phyloP scores from a whole-genome alignment of 2,329 filamentous ascomycete genomes.

The Aspergillus floridensis region DNA sequence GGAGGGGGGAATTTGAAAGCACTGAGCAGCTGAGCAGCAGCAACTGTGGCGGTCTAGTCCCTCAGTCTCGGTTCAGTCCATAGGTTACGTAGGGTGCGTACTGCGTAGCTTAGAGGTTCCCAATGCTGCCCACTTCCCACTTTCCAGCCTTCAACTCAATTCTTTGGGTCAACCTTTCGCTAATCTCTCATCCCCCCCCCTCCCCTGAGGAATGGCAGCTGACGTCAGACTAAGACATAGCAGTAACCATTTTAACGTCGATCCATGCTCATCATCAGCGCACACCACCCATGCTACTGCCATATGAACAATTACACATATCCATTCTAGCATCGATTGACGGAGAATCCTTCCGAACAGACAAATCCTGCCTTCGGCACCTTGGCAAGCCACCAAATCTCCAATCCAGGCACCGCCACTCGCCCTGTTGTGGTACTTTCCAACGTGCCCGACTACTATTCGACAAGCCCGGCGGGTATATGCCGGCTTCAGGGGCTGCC shows the following conservation, averaged over 20 bases:
- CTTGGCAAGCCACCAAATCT: not conserved
- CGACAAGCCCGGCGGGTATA: not conserved
- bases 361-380: not conserved
- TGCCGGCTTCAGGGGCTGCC: not conserved
- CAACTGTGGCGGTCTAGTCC: constrained; percentile 6
- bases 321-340: not conserved
- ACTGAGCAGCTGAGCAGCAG: not conserved
- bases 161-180: not conserved
- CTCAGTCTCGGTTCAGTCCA: not conserved
- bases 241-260: not conserved
- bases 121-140: not conserved
- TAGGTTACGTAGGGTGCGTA: too few relatives aligned
- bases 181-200: not conserved
- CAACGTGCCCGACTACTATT: constrained; percentile 3
- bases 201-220: constrained; percentile 2
- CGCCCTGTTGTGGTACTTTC: not conserved
- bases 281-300: not conserved
- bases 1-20: not conserved
- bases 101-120: too few relatives aligned
- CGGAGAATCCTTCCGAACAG: not conserved
- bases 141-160: constrained; percentile 1
- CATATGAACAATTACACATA: not conserved
- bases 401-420: not conserved
- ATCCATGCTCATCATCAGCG: not conserved
- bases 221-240: constrained; percentile 9